These are phyloP conservation scores for Crotalaria pallida DNA, from an alignment of 306 rosid species.

Conservation along the genomic window DNA sequence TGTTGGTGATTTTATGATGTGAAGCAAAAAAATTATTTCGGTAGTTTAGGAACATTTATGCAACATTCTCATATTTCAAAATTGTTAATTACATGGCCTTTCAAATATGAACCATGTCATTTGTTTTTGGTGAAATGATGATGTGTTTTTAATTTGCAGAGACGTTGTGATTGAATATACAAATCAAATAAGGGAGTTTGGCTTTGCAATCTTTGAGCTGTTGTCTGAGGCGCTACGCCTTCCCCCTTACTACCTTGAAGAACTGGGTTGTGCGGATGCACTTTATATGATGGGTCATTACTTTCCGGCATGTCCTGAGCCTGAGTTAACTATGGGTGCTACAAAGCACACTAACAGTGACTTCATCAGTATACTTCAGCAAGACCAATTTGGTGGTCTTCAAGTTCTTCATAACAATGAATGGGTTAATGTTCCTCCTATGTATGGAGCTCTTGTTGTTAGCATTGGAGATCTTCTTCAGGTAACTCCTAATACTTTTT, in stretches of 20 bases:
- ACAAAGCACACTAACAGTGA: conserved; percentile 8
- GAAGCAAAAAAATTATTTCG: too few relatives aligned
- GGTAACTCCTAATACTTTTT: not conserved
- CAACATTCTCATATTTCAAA: not conserved
- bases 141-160: not conserved
- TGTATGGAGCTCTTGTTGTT: not conserved
- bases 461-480: not conserved
- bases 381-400: conserved; percentile 37
- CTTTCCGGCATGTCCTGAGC: conserved; percentile 15
- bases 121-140: not conserved
- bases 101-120: not conserved
- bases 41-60: too few relatives aligned
- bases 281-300: not conserved
- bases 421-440: not conserved
- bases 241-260: not conserved
- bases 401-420: conserved; percentile 2
- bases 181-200: not conserved
- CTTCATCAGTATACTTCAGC: conserved; percentile 27
- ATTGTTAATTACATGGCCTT: too few relatives aligned
- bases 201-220: not conserved
- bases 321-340: conserved; percentile 7
- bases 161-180: conserved; percentile 15
- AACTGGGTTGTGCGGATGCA: not conserved
- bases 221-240: conserved; percentile 12
- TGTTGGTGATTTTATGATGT: too few relatives aligned